These are phyloP conservation scores for Asterochloris erici DNA, from an alignment of 139 green algal species.

Conservation along the genomic window DNA sequence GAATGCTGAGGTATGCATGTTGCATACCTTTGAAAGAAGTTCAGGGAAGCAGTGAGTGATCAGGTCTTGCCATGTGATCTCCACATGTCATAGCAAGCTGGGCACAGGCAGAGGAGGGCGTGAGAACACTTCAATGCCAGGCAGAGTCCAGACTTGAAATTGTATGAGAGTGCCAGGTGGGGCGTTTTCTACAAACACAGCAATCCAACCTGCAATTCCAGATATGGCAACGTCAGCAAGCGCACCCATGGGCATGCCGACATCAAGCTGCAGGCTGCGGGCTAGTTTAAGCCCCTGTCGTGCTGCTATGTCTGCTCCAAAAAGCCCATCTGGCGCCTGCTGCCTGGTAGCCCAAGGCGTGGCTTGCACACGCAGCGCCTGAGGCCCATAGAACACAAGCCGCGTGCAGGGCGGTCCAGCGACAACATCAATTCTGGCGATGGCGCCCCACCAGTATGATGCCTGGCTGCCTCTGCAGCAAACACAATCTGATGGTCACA, in stretches of 20 bases:
- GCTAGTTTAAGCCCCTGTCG: background rate
- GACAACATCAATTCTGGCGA: constrained; percentile 73
- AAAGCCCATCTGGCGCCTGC: background rate
- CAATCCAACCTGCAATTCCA: constrained; percentile 65
- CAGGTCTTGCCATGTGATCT: too few relatives aligned
- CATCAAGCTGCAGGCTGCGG: background rate
- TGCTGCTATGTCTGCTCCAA: background rate
- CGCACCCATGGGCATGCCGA: constrained; percentile 11
- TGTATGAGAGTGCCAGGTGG: constrained; percentile 2
- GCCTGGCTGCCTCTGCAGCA: background rate
- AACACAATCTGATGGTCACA: too few relatives aligned
- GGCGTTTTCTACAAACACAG: constrained; percentile 19
- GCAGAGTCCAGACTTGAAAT: constrained; percentile 68
- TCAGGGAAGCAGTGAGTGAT: too few relatives aligned
- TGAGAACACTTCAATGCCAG: constrained; percentile 86
- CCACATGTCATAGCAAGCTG: background rate
- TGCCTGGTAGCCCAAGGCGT: background rate
- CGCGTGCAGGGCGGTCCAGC: constrained; percentile 32
- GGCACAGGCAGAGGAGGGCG: constrained; percentile 29
- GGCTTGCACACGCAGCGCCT: constrained; percentile 32
- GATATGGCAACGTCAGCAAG: constrained; percentile 71
- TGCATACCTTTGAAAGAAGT: too few relatives aligned
- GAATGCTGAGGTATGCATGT: too few relatives aligned
- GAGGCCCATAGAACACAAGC: constrained; percentile 67
- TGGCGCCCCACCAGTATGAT: constrained; percentile 67